Percentiles rank a stretch among this genome's conserved stretches.
These are phyloP conservation scores for Eleusine coracana DNA, from an alignment of 176 grass and related monocot genomes.

Conservation along the genomic window DNA sequence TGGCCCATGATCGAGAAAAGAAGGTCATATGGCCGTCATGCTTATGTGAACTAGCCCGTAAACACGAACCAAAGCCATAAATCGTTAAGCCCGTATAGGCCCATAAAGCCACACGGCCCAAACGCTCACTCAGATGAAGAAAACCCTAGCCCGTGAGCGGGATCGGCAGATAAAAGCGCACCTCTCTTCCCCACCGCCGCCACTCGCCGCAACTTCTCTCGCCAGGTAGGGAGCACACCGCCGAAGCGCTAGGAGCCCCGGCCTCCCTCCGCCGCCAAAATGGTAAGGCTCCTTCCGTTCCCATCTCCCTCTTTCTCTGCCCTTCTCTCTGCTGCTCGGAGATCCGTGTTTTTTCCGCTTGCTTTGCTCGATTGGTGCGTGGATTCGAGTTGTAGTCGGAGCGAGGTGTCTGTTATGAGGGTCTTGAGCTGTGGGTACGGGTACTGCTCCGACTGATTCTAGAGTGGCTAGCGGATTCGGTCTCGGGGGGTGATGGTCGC, in stretches of 20 bases:
- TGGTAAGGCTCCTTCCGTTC: slow-evolving; percentile 31
- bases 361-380: background rate
- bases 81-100: background rate
- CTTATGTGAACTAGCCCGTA: too few relatives aligned
- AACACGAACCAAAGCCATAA: background rate
- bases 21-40: background rate
- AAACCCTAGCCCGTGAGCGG: slow-evolving; percentile 33
- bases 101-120: background rate
- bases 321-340: background rate
- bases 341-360: background rate
- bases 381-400: background rate
- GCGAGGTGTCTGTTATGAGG: background rate
- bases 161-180: slow-evolving; percentile 15
- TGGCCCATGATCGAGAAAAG: too few relatives aligned
- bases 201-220: slow-evolving; percentile 26
- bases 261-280: slow-evolving; percentile 34
- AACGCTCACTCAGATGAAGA: background rate
- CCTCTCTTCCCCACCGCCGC: background rate
- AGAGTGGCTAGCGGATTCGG: background rate
- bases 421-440: background rate
- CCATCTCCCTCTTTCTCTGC: background rate
- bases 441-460: background rate
- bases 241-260: background rate
- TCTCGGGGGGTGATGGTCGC: background rate
- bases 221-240: slow-evolving; percentile 6